A percentile compares a stretch with the other conserved stretches of the same genome.
phyloP scores from a whole-genome alignment of 148 eudicot genomes.

The Cornus kousa region DNA sequence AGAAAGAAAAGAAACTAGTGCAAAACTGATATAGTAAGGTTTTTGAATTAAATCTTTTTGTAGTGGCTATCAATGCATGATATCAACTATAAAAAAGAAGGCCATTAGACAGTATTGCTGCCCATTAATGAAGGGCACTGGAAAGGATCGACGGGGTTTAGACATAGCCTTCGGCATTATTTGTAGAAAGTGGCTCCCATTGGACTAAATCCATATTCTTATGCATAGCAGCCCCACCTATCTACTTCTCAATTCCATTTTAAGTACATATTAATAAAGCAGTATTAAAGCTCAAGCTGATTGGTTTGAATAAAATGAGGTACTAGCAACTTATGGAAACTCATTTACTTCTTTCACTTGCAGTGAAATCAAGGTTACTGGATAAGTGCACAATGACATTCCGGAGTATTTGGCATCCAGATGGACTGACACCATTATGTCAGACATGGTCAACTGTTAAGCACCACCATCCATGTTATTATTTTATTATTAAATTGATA shows the following conservation, averaged over 20 bases:
- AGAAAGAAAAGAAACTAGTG: background rate
- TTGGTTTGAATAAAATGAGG: background rate
- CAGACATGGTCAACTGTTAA: background rate
- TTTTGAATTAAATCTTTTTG: too few species aligned
- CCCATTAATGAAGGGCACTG: too few species aligned
- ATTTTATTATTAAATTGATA: too few species aligned
- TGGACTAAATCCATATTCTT: too few species aligned
- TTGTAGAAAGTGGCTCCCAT: too few species aligned
- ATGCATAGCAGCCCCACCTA: background rate
- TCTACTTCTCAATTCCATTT: background rate
- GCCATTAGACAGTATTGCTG: too few species aligned
- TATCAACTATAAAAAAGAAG: too few species aligned
- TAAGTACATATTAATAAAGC: background rate
- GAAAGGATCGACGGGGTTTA: too few species aligned
- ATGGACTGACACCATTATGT: background rate
- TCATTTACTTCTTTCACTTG: background rate
- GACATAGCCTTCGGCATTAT: too few species aligned
- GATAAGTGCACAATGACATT: background rate
- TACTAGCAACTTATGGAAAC: background rate
- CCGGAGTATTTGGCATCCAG: background rate
- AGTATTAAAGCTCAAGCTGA: background rate
- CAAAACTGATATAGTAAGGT: background rate
- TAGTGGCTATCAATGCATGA: background rate
- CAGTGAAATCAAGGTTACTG: background rate
- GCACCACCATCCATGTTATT: background rate